Conservation (phyloP, 2,329 filamentous ascomycete species). For the Pseudocercospora eumusae region DNA sequence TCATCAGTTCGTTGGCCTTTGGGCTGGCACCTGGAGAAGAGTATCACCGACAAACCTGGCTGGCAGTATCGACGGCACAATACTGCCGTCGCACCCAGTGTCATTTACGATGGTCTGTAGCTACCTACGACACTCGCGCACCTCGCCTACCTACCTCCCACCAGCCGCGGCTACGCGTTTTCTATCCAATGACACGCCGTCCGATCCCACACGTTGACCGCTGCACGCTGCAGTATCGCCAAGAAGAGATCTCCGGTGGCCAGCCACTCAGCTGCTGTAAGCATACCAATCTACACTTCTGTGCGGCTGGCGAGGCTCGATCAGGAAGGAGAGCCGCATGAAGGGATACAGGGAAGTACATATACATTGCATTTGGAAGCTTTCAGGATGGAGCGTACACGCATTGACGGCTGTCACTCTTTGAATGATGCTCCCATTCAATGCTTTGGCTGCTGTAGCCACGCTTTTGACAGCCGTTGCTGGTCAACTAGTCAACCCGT, state of each 20-base stretch:
- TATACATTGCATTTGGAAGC: constrained; percentile 9
- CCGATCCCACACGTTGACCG: background rate
- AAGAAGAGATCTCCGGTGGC: background rate
- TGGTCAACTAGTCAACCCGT: constrained; percentile 23
- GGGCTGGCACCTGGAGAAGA: background rate
- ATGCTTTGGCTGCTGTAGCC: constrained; percentile 10
- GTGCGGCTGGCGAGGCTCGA: constrained; percentile 3
- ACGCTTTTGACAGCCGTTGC: constrained; percentile 17
- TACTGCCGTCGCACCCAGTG: background rate
- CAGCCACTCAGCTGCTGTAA: constrained; percentile 1
- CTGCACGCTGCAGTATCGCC: background rate
- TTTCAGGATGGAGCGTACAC: background rate
- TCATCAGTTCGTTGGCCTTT: background rate
- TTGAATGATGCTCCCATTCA: constrained; percentile 11
- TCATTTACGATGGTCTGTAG: background rate
- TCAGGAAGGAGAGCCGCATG: constrained; percentile 19
- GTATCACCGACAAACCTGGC: background rate
- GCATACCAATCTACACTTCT: background rate
- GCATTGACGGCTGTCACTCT: constrained; percentile 3
- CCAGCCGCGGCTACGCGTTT: background rate
- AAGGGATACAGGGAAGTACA: background rate
- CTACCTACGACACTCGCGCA: background rate
- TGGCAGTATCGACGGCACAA: background rate
- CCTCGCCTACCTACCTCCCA: background rate
- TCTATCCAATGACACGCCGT: background rate